Base-by-base conservation (phyloP, 208 protist species). In the Trypanosoma mega region DNA sequence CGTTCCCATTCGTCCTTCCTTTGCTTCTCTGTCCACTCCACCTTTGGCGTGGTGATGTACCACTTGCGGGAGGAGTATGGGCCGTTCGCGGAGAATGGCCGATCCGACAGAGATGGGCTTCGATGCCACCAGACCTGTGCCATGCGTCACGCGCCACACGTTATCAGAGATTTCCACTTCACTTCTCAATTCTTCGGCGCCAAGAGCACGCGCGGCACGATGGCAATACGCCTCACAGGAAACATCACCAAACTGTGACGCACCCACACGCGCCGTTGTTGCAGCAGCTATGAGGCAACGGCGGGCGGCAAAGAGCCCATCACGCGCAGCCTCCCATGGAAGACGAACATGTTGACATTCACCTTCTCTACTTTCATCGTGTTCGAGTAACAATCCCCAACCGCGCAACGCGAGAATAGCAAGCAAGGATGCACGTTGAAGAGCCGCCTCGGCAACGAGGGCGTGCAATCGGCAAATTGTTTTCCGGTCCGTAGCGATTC, bases 91-190 rank as follows among this genome's bases (percentile, higher is more conserved):
- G 1, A 72, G 16, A 21, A 87, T 62, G 4, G 75, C 62, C 45
- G 56, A 60, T 12, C 76, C 81, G 46, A 78, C 81, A 21, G 39
- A n/a, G 29, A 87, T 65, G 0, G 56, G 11, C 5, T 26, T 53
- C 11, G 56, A 71, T 6, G 81, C 66, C 18, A 83, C 53, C 18
- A 87, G 43, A 1, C 81, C 81, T 2, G 56, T 47, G 11, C 81
- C 81, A 7, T 74, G 62, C 1, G 67, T 53, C n/a, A 74, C 45
- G 41, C 61, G 64, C 21, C 39, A 60, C 9, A 50, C 20, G 36
- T 84, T 74, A 11, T 37, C 46, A 37, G 55, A 80, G 20, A 72
- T 49, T 30, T 78, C 70, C 37, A 72, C 71, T 23, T 26, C 46
- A 21, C 70, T 46, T 44, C 82, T 69, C 6, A 83, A 18, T 30